Evolutionary conservation across 2,329 filamentous ascomycete genomes (phyloP), one percentile per base, ranked within the genome.

Genomic region (Penicillium rolfsii): DNA sequence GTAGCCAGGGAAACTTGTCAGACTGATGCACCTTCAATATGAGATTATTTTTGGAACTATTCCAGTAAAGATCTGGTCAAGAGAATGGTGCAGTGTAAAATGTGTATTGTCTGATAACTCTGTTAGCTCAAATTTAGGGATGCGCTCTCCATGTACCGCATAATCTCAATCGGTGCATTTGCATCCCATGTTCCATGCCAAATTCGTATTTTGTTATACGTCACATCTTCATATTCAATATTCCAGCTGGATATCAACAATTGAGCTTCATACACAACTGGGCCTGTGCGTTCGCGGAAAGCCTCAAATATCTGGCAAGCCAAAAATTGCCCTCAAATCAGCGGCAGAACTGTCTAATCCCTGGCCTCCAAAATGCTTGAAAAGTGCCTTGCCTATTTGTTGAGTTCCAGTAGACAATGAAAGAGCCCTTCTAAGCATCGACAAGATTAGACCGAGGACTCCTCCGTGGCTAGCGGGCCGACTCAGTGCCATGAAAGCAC

Each of bases 101-200:
- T 64, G 57, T 5, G 60, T 63, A 24, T 77, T 74, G 1, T 70
- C 70, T 14, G 71, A 67, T 41, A 72, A 76, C 61, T 78, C 77
- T 2, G 64, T 63, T 9, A 80, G 61, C 3, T 62, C 62, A 4
- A 67, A 67, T 36, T 78, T 67, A 2, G 74, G 76, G 33, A 81
- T 52, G 12, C 67, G 65, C 28, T 76, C 67, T 0, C 74, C 69
- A 80, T 72, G 54, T 75, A 78, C n/a, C 75, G 69, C 4, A 77
- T 69, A 30, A 79, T 68, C n/a, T 65, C 59, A 3, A 77, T 62
- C 33, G 41, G 75, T 3, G 60, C 70, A 62, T 66, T 78, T 35
- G 22, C 70, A 60, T 64, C 73, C 52, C 58, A 72, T 28, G 48
- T 72, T 54, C 61, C 72, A 61, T 73, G 70, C 69, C 70, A 74